These are phyloP conservation scores for Lasiosphaeris hirsuta DNA, from an alignment of 495 filamentous ascomycete species.

Conservation along the genomic window DNA sequence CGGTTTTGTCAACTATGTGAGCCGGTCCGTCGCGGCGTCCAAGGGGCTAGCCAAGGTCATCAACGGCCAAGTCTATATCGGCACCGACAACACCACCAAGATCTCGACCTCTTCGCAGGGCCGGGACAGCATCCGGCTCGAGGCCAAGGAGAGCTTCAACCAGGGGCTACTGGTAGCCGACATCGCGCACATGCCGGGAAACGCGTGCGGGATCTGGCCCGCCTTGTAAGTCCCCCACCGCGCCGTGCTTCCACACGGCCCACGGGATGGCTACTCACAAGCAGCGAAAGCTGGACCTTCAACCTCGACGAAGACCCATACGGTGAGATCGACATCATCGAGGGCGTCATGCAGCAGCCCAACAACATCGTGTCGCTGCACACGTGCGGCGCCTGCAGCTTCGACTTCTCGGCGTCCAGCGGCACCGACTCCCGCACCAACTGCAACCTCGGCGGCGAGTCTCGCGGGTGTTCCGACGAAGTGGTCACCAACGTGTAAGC, in stretches of 20 bases:
- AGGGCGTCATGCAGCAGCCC: constrained; percentile 55
- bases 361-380: constrained; percentile 66
- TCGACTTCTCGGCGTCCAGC: constrained; percentile 31
- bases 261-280: constrained; percentile 19
- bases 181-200: constrained; percentile 66
- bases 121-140: constrained; percentile 61
- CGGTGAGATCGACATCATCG: constrained; percentile 82
- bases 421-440: constrained; percentile 44
- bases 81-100: constrained; percentile 38
- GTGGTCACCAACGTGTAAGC: constrained; percentile 10
- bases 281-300: constrained; percentile 31
- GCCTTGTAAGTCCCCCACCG: constrained; percentile 31
- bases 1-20: constrained; percentile 58
- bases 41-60: constrained; percentile 47
- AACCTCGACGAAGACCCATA: constrained; percentile 39
- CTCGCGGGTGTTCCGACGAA: constrained; percentile 2
- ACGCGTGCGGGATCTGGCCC: constrained; percentile 67
- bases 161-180: constrained; percentile 65
- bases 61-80: constrained; percentile 44
- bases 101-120: constrained; percentile 42
- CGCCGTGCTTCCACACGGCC: not conserved
- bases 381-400: constrained; percentile 55
- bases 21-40: constrained; percentile 43
- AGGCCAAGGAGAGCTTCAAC: constrained; percentile 58
- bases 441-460: constrained; percentile 26